phyloP scores from a whole-genome alignment of 2,329 filamentous ascomycete species.

The Curvularia spicifera region DNA sequence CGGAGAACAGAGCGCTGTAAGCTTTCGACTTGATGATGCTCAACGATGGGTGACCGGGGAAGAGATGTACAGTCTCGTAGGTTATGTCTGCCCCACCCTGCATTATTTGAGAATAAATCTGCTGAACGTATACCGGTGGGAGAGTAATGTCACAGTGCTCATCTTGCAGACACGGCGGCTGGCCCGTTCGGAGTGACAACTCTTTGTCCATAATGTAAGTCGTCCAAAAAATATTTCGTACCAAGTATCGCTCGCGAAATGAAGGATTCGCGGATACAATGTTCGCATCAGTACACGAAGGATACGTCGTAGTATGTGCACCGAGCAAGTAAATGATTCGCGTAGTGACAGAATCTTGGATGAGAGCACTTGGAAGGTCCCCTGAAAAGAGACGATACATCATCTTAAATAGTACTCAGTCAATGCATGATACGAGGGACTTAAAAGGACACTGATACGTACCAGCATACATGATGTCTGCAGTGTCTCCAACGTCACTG shows the following conservation, averaged over 20 bases:
- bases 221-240: background rate
- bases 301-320: background rate
- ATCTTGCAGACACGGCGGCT: slow-evolving; percentile 1
- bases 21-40: slow-evolving; percentile 4
- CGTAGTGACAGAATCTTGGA: background rate
- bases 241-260: background rate
- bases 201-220: background rate
- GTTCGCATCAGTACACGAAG: background rate
- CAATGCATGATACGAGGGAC: background rate
- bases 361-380: background rate
- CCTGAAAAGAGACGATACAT: slow-evolving; percentile 1
- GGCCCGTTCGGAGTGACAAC: background rate
- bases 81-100: background rate
- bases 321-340: slow-evolving; percentile 1
- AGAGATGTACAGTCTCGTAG: background rate
- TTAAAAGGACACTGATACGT: background rate
- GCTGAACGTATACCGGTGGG: background rate
- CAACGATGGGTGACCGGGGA: background rate
- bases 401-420: background rate
- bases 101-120: background rate
- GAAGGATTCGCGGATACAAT: background rate
- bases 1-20: background rate
- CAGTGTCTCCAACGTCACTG: background rate
- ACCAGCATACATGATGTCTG: background rate
- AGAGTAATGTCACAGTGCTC: background rate